These are phyloP conservation scores for Sinapis alba DNA, from an alignment of 441 rosid species.

Conservation along the genomic window DNA sequence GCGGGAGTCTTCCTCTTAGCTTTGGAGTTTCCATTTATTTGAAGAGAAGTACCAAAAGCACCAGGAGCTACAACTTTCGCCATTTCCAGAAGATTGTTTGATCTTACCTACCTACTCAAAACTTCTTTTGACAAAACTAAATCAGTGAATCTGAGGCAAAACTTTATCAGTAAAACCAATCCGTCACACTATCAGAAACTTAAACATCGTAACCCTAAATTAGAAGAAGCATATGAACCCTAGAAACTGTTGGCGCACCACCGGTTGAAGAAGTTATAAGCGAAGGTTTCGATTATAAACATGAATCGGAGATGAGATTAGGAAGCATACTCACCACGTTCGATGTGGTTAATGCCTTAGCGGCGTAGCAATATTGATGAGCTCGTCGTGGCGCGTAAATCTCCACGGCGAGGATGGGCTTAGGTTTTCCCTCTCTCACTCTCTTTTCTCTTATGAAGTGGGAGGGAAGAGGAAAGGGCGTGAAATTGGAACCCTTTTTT, in stretches of 20 bases:
- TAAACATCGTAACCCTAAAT: not conserved
- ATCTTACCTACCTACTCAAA: too few species aligned
- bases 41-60: constrained; percentile 49
- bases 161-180: not conserved
- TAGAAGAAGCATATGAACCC: not conserved
- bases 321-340: constrained; percentile 19
- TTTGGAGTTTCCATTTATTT: constrained; percentile 50
- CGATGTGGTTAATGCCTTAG: constrained; percentile 19
- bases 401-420: constrained; percentile 17
- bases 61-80: constrained; percentile 71
- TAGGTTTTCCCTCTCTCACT: not conserved
- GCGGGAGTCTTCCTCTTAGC: constrained; percentile 71
- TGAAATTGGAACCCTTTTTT: not conserved
- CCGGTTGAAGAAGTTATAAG: not conserved
- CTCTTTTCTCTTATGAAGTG: constrained; percentile 2
- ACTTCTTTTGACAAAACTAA: too few species aligned
- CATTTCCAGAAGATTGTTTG: constrained; percentile 42
- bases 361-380: not conserved
- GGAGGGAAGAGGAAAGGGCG: constrained; percentile 34
- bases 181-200: not conserved
- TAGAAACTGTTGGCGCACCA: not conserved
- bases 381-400: not conserved
- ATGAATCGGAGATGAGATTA: constrained; percentile 11
- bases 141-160: not conserved
- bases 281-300: not conserved